Evolutionary conservation across 108 stramenopile genomes (phyloP).

Genomic region (Conticribra weissflogii): DNA sequence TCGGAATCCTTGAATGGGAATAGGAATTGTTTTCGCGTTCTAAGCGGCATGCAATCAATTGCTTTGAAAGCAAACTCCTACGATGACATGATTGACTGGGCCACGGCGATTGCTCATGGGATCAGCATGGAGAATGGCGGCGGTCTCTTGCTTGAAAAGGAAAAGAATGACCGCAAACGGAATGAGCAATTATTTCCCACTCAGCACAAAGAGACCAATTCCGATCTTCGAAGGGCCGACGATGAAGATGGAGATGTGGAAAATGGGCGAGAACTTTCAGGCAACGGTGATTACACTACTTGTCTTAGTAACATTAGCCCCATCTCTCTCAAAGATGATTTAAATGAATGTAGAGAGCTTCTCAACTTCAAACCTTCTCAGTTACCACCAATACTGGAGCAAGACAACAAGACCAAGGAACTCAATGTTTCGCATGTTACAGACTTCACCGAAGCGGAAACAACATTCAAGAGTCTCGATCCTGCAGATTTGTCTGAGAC

Average conservation of each 20-base stretch:
- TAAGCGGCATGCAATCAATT: constrained; percentile 28
- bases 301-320: neutral
- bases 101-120: constrained; percentile 25
- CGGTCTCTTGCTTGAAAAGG: constrained; percentile 33
- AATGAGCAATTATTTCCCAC: neutral
- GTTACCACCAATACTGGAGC: constrained; percentile 2
- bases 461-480: constrained; percentile 25
- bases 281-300: neutral
- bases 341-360: neutral
- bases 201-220: constrained; percentile 4
- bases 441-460: constrained; percentile 13
- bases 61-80: constrained; percentile 17
- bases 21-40: constrained; percentile 33
- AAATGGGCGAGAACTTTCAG: neutral
- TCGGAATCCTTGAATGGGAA: constrained; percentile 13
- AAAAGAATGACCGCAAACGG: constrained; percentile 17
- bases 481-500: constrained; percentile 13
- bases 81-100: constrained; percentile 32
- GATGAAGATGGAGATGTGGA: neutral
- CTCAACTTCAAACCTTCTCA: neutral
- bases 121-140: constrained; percentile 48
- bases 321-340: neutral
- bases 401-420: neutral
- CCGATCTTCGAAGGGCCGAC: neutral
- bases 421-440: constrained; percentile 10